Evolutionary conservation across 139 green algal species (phyloP), one percentile per base, ranked within the genome.

Genomic region (Tetradesmus lagerheimii): DNA sequence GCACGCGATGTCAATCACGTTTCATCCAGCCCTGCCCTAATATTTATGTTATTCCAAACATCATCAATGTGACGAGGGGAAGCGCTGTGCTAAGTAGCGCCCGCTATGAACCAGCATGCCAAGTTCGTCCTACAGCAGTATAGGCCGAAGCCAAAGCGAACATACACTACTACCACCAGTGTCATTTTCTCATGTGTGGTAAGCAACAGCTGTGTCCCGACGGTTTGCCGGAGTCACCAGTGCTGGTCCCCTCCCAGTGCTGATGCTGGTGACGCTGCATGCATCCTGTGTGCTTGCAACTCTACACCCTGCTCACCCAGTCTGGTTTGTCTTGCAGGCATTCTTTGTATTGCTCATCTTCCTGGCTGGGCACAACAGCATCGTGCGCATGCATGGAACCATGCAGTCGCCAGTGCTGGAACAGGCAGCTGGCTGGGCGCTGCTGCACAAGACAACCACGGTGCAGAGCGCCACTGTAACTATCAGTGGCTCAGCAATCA

Each of bases 381-480:
- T 89, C 4, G 2, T 57, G 43, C 74, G 45, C 71, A 77, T 89
- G 31, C 85, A 89, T 34, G 47, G 57, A 34, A 2, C 83, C 37
- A 64, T 80, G 57, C 57, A 71, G 3, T 71, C 57, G 57, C 57
- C 57, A 71, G 57, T 71, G 57, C 57, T 71, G 64, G 64, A 88
- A 39, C 62, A 79, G 35, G 29, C 83, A 80, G 62, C 83, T 50
- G 85, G 85, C 43, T 89, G 74, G 71, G 85, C 85, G 25, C 27
- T 38, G 8, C 37, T 89, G 27, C 85, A 89, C 67, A 66, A 66
- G n/a, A 81, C 85, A 4, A 87, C 82, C 15, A 87, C 82, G 15
- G 82, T 87, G 45, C 82, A 87, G 57, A 87, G 85, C 29, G 85
- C 85, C 29, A 89, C 66, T 20, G 57, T 89, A 8, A 84, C 71